These are phyloP conservation scores for Moringa oleifera DNA, from an alignment of 345 rosid genomes.

Conservation along the genomic window DNA sequence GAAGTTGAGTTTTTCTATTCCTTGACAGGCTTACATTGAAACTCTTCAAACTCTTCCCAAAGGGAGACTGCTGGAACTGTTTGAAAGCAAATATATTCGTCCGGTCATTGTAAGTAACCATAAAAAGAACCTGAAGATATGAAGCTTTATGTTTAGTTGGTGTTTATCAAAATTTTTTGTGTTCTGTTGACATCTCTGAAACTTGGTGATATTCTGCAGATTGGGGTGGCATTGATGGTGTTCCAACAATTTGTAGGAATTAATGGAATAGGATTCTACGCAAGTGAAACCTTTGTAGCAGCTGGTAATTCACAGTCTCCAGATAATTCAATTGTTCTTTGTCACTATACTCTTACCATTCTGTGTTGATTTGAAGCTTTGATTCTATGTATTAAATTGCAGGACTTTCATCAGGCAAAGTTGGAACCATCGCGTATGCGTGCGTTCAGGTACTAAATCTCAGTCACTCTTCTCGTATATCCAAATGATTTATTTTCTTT, in stretches of 20 bases:
- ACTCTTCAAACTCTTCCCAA: constrained; percentile 60
- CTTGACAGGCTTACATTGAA: constrained; percentile 39
- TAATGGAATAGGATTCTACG: constrained; percentile 79
- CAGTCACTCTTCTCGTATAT: neutral
- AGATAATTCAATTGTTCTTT: neutral
- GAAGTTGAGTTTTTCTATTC: constrained; percentile 7
- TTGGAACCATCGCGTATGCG: constrained; percentile 80
- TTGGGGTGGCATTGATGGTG: constrained; percentile 80
- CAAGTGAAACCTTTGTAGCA: constrained; percentile 74
- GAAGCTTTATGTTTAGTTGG: neutral
- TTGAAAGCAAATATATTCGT: constrained; percentile 54
- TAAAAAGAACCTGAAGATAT: neutral
- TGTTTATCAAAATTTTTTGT: neutral
- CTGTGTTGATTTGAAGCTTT: neutral
- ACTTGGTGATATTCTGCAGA: constrained; percentile 33
- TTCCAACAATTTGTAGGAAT: constrained; percentile 85
- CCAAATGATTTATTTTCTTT: too few relatives aligned
- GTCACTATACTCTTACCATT: neutral
- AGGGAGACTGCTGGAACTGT: constrained; percentile 55
- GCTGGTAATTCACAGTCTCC: constrained; percentile 47
- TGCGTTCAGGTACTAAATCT: constrained; percentile 54
- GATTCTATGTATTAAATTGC: constrained; percentile 14
- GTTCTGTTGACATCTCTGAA: neutral
- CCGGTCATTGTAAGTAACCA: constrained; percentile 54
- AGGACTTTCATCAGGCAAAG: constrained; percentile 70